Base-by-base conservation (phyloP, 495 filamentous ascomycete species). In the Cairneyella variabilis region DNA sequence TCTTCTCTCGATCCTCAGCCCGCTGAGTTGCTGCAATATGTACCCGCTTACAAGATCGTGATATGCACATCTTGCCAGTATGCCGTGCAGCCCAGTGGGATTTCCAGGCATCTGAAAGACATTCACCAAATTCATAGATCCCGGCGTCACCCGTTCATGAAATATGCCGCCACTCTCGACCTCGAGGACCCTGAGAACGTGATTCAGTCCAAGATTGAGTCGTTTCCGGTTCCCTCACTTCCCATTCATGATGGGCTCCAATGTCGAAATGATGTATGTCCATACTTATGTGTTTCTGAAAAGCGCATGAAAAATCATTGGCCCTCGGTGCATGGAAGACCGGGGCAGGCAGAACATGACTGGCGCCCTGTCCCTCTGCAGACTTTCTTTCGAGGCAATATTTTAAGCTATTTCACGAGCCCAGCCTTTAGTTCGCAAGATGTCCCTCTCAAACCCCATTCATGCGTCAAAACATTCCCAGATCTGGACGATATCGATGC, bases 91-190 rank as follows among this genome's bases (percentile, higher is more conserved):
- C 69, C 69, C 9, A 50, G 42, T 10, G 70, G 60, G 8, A 58
- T 73, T 17, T 9, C 48, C 10, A 64, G 70, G 5, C 69, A 73
- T 51, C 52, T 73, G 23, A 73, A 73, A 48, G 69, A 73, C 20
- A 65, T 69, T 43, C 69, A 73, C 25, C 60, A 60, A 27, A 53
- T 73, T 28, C 51, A 61, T 22, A 57, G 60, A n/a, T 28, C 42
- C 18, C 17, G 50, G 0, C 59, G 70, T 3, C 64, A 58, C 2
- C 51, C 49, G 10, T 67, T 59, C 25, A 46, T 66, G 43, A n/a
- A 52, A 25, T 70, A 68, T 28, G 48, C 56, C 10, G 40, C 43
- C 0, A 48, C 17, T 11, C 56, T 71, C 9, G 38, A 56, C 9
- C 45, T 72, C 5, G 48, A 6, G 18, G 50, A 54, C 1, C 61